Evolutionary conservation across 2,329 filamentous ascomycete genomes (phyloP).

Genomic region (Atkinsonella texensis): DNA sequence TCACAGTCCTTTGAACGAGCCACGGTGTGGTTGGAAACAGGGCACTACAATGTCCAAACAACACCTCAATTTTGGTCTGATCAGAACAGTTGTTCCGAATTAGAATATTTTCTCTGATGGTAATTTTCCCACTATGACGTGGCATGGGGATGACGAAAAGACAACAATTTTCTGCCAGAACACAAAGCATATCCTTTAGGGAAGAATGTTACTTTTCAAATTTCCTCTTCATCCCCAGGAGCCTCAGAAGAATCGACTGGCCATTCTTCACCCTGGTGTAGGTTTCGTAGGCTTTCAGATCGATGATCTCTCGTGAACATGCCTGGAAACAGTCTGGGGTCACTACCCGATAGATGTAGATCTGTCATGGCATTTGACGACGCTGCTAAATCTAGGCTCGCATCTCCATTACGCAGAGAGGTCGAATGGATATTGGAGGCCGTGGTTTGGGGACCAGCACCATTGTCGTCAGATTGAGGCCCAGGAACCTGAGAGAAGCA

Average conservation of each 20-base stretch:
- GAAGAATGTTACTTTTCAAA: background rate
- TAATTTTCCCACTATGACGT: no score
- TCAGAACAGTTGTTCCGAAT: no score
- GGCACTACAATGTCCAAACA: no score
- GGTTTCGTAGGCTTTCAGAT: constrained; percentile 27
- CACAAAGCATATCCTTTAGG: background rate
- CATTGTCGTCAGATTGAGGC: background rate
- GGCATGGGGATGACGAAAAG: background rate
- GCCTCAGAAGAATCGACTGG: constrained; percentile 10
- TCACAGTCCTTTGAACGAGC: no score
- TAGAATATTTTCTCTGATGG: no score
- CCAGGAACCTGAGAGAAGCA: background rate
- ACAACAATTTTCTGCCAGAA: background rate
- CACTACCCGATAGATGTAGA: constrained; percentile 41
- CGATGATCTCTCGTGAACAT: constrained; percentile 43
- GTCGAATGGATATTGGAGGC: background rate
- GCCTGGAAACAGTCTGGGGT: constrained; percentile 62
- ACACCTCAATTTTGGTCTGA: no score
- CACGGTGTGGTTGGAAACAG: no score
- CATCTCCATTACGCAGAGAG: background rate
- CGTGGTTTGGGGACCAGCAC: background rate
- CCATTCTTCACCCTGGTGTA: constrained; percentile 15
- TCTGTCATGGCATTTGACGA: constrained; percentile 28
- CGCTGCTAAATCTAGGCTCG: constrained; percentile 23
- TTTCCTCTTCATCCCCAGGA: constrained; percentile 9